Conservation (phyloP, 805 yeast species). For the Wickerhamomyces rabaulensis region DNA sequence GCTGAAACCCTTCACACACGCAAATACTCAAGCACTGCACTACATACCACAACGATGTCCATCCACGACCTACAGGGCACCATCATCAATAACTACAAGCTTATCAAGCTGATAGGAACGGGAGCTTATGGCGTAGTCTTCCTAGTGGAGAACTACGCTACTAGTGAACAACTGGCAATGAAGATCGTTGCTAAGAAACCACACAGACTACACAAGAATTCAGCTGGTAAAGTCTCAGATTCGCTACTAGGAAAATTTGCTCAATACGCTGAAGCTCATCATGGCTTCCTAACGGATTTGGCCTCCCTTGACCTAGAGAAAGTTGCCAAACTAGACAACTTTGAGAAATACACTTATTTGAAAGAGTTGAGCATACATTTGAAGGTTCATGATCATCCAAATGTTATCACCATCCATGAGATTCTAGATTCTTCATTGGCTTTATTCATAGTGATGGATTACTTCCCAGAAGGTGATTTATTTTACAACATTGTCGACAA, state of each 20-base stretch:
- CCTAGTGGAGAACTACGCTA: conserved; percentile 50
- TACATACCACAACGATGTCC: background rate
- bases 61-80: conserved; percentile 4
- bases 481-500: conserved; percentile 80
- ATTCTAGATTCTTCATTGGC: conserved; percentile 59
- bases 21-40: background rate
- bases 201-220: conserved; percentile 18
- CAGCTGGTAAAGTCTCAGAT: conserved; percentile 10
- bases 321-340: conserved; percentile 5
- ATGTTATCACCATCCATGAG: conserved; percentile 70
- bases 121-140: conserved; percentile 87
- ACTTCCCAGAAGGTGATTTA: conserved; percentile 78
- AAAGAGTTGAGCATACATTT: conserved; percentile 73
- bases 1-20: background rate
- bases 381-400: conserved; percentile 72
- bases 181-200: conserved; percentile 54
- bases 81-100: conserved; percentile 14
- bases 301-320: conserved; percentile 18
- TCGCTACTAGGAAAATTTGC: conserved; percentile 14
- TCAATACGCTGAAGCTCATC: conserved; percentile 2
- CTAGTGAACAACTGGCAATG: conserved; percentile 57
- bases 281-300: conserved; percentile 5
- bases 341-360: conserved; percentile 22
- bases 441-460: conserved; percentile 76
- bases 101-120: conserved; percentile 44